These are phyloP conservation scores for Hanseniaspora lachancei DNA, from an alignment of 805 yeast genomes.

Conservation along the genomic window DNA sequence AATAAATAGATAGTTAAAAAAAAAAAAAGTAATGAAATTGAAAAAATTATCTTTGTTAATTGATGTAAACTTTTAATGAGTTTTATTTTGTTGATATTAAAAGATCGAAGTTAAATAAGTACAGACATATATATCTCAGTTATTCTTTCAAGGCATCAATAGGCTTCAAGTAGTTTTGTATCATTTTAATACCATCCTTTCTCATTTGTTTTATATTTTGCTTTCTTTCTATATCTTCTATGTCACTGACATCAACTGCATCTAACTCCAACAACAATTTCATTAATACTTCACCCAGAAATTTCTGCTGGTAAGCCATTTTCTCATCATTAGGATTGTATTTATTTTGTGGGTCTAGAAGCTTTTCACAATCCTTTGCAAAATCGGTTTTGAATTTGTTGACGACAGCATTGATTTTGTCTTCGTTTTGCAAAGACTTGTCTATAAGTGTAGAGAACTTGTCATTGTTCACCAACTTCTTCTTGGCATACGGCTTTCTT, in stretches of 20 bases:
- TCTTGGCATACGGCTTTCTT: constrained; percentile 13
- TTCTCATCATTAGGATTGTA: constrained; percentile 21
- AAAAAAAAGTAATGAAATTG: too few species aligned
- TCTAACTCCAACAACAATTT: constrained; percentile 57
- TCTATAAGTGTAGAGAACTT: not conserved
- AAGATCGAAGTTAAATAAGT: not conserved
- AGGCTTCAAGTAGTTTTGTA: constrained; percentile 46
- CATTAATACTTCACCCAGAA: constrained; percentile 53
- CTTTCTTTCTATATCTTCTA: constrained; percentile 32
- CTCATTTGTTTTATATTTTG: constrained; percentile 43
- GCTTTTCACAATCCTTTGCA: constrained; percentile 15
- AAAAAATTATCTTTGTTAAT: too few species aligned
- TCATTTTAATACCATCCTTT: constrained; percentile 43
- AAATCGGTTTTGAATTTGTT: constrained; percentile 22
- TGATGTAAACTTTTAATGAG: too few species aligned
- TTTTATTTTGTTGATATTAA: too few species aligned
- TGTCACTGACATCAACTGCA: constrained; percentile 35
- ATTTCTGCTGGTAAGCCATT: constrained; percentile 37
- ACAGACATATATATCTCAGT: not conserved
- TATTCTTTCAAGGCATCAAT: constrained; percentile 32
- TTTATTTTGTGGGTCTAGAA: constrained; percentile 16
- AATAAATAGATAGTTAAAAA: not conserved
- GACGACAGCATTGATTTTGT: constrained; percentile 20
- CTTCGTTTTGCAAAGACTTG: constrained; percentile 19
- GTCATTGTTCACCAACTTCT: constrained; percentile 11